Conservation (phyloP, 257 asterid species). For the Gentiana dahurica region DNA sequence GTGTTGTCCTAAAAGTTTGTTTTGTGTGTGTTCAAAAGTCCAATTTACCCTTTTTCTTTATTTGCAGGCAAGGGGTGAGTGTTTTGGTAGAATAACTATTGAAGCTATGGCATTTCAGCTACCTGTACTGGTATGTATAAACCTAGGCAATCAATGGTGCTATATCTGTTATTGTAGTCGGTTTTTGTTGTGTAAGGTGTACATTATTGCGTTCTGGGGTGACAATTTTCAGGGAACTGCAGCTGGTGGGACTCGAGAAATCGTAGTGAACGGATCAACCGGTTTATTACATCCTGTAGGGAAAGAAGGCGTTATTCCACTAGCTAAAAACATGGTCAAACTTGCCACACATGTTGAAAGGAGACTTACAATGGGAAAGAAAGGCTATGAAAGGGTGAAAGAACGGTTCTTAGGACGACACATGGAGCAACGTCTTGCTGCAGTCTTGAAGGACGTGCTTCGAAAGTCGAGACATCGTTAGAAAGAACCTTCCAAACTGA, state of each 20-base stretch:
- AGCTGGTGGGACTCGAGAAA: slow-evolving; percentile 94
- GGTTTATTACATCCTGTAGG: slow-evolving; percentile 91
- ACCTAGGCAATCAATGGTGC: no score
- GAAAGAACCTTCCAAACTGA: background rate
- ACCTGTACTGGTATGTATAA: slow-evolving; percentile 71
- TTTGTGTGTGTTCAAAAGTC: no score
- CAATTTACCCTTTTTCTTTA: background rate
- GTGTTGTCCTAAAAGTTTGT: no score
- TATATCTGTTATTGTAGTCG: background rate
- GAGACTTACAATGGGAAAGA: slow-evolving; percentile 66
- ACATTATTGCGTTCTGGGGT: background rate
- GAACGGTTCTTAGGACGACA: slow-evolving; percentile 76
- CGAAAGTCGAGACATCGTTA: slow-evolving; percentile 14
- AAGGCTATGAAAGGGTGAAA: slow-evolving; percentile 57
- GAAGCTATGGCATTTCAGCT: slow-evolving; percentile 99
- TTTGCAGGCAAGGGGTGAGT: slow-evolving; percentile 86
- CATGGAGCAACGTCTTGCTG: slow-evolving; percentile 63
- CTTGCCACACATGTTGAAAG: slow-evolving; percentile 48
- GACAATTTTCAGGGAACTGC: slow-evolving; percentile 66
- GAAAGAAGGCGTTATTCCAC: slow-evolving; percentile 76
- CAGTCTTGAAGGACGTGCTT: slow-evolving; percentile 53
- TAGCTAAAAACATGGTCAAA: slow-evolving; percentile 58
- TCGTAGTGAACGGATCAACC: slow-evolving; percentile 70
- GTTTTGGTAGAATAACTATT: slow-evolving; percentile 96
- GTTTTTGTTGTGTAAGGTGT: background rate